Evolutionary conservation across 2,329 filamentous ascomycete species (phyloP), one percentile per base, ranked within the genome.

Genomic region (Knoxdaviesia proteae): DNA sequence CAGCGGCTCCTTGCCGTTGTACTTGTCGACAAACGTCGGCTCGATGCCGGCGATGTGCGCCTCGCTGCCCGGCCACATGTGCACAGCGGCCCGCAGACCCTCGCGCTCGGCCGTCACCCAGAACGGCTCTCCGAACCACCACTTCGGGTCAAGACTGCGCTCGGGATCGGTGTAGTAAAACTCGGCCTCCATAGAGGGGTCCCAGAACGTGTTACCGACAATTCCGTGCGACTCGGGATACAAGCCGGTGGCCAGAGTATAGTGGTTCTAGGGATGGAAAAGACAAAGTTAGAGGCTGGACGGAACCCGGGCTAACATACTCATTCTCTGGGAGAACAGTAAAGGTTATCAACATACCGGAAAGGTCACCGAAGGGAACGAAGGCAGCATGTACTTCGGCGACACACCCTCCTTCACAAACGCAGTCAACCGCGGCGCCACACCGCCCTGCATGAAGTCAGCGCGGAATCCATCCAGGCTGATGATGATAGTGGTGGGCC

Each of bases 1-100:
- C 2, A 98, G 67, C 33, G 64, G 56, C 60, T 94, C 87, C 0
- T 78, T 71, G 6, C 74, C 77, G 50, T 94, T 88, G 61, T 73
- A 98, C 51, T 76, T 79, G 61, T 96, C 90, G 40, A 96, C 58
- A 52, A 84, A 84, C 7, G 74, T 77, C 3, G 87, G 84, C 48
- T 87, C 77, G 11, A 77, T 64, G n/a, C 69, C 65, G 8, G 74
- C 67, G 47, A 93, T 80, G 56, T 84, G 78, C 5, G 87, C 87
- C 61, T 98, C 90, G 38, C 83, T 92, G 2, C 90, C 90, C 1
- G 90, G 90, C 90, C 90, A 98, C 90, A 98, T 98, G 57, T 98
- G 90, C 31, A 98, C 76, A 1, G 84, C 90, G 32, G 78, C 76
- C 44, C 74, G 72, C 33, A 92, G 66, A 5, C 80, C 80, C 50